These are phyloP conservation scores for Aspergillus melleus DNA, from an alignment of 2,329 filamentous ascomycete genomes.

Conservation along the genomic window DNA sequence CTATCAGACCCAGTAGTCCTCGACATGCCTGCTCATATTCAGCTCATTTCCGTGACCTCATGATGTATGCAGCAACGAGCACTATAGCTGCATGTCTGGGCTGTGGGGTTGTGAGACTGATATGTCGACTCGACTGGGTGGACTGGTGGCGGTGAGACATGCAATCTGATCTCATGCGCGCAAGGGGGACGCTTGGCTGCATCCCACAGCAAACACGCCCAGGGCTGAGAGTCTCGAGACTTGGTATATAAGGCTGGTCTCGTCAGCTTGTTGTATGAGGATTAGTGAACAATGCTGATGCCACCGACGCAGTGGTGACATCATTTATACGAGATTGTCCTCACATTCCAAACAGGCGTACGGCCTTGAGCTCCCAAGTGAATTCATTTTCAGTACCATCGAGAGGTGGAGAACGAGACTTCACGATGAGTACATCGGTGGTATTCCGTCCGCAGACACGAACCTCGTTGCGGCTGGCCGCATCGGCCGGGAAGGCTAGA, in stretches of 20 bases:
- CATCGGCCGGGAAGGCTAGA: neutral
- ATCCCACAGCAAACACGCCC: neutral
- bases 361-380: too few relatives aligned
- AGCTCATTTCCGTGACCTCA: neutral
- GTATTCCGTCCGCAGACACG: neutral
- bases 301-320: neutral
- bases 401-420: neutral
- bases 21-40: too few relatives aligned
- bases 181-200: neutral
- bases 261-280: neutral
- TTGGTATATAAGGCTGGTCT: neutral
- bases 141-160: neutral
- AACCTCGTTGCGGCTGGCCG: neutral
- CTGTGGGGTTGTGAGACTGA: neutral
- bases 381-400: neutral
- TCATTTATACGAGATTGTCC: neutral
- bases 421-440: neutral
- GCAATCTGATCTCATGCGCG: neutral
- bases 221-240: neutral
- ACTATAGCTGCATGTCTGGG: neutral
- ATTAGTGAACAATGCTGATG: neutral
- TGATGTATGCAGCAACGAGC: neutral
- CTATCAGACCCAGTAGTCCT: too few relatives aligned
- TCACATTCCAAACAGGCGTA: neutral
- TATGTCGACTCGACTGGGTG: too few relatives aligned